These are phyloP conservation scores for Fusarium paranaense DNA, from an alignment of 2,329 filamentous ascomycete genomes.

Conservation along the genomic window DNA sequence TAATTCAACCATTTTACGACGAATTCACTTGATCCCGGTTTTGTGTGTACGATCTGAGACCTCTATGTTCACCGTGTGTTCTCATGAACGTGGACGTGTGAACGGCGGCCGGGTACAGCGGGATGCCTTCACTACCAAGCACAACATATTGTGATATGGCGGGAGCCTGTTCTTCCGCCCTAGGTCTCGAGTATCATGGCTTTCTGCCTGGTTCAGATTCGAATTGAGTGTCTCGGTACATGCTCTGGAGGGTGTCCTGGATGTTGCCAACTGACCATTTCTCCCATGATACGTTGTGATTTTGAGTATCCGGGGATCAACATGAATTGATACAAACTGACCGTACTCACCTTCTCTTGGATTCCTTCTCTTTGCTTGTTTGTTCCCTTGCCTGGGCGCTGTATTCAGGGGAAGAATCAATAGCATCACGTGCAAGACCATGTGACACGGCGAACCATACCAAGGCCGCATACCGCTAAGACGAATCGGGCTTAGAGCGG, in stretches of 20 bases:
- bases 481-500: slow-evolving; percentile 44
- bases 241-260: background rate
- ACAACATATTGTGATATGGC: background rate
- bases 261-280: background rate
- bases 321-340: background rate
- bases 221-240: background rate
- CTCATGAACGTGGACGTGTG: background rate
- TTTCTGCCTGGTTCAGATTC: background rate
- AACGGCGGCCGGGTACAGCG: background rate
- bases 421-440: slow-evolving; percentile 27
- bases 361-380: background rate
- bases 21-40: background rate
- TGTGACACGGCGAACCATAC: slow-evolving; percentile 23
- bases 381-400: background rate
- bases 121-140: background rate
- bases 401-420: background rate
- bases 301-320: background rate
- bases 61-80: background rate
- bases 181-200: background rate
- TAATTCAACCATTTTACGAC: slow-evolving; percentile 2
- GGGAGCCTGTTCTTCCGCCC: background rate
- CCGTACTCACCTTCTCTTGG: background rate
- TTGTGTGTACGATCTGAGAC: background rate
- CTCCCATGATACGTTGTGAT: background rate
- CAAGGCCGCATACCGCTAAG: slow-evolving; percentile 12